Base-by-base conservation (phyloP, 1,284 basidiomycete species). In the Fereydounia khargensis region DNA sequence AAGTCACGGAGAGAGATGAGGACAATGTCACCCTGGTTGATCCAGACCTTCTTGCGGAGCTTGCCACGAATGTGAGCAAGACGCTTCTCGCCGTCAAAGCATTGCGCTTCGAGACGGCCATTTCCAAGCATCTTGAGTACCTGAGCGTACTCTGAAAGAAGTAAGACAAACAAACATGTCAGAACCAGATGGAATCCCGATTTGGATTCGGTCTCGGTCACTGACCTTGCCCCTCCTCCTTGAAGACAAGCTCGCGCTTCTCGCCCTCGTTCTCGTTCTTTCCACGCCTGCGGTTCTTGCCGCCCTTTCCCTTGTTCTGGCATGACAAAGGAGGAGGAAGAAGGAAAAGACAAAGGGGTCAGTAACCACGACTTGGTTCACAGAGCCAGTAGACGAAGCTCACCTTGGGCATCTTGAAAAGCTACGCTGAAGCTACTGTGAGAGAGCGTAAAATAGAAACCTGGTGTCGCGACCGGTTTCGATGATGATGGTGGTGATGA, bases 41-140 rank as follows among this genome's bases (percentile, higher is more conserved):
- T 98, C 95, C 95, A 98, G 70, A 98, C 92, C 86, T 98, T 98
- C 80, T 98, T 98, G 75, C 95, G 82, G 89, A 99, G 92, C 81
- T 97, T 97, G 44, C 95, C 95, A 78, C 95, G 85, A 76, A 99
- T 98, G 78, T 98, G 95, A 20, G 91, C 94, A 76, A 98, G 81
- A 68, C 94, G 83, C 80, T 96, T 97, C 82, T 95, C 91, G 40
- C 95, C 94, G 78, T 99, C 95, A 74, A 98, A 97, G 80, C 95
- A 97, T 73, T 88, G 86, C 5, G 94, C 94, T 80, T 97, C 94
- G 54, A 99, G 79, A 37, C 94, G 86, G 32, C 95, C 95, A 77
- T 99, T 99, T 43, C 95, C 95, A 42, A 99, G 83, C 95, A 99
- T 99, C 81, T 96, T 97, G 43, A 82, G 86, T 33, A 98, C 95